A percentile compares a stretch with the other conserved stretches of the same genome.
phyloP scores from a whole-genome alignment of 495 filamentous ascomycete species.

The Xylaria nigripes region DNA sequence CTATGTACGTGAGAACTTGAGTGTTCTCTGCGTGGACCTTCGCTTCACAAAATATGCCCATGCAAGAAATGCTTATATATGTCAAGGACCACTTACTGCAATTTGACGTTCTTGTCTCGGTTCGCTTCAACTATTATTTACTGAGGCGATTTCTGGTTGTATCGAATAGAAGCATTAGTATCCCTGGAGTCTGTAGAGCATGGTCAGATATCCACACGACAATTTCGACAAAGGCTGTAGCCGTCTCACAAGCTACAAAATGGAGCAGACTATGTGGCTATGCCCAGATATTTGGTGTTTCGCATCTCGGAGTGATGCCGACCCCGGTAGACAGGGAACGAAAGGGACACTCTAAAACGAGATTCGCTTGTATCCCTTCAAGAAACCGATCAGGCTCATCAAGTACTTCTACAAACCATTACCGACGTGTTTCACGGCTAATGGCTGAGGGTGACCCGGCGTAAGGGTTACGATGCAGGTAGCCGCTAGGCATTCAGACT shows the following conservation, averaged over 20 bases:
- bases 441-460: conserved; percentile 3
- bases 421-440: conserved; percentile 2
- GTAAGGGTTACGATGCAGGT: conserved; percentile 6
- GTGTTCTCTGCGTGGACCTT: too few species aligned
- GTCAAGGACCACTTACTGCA: too few species aligned
- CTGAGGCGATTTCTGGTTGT: not conserved
- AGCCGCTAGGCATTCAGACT: conserved; percentile 6
- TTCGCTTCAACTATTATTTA: not conserved
- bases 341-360: too few species aligned
- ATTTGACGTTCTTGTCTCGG: not conserved
- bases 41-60: too few species aligned
- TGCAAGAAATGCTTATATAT: too few species aligned
- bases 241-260: not conserved
- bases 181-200: not conserved
- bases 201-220: not conserved
- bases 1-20: too few species aligned
- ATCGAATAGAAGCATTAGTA: not conserved
- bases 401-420: not conserved
- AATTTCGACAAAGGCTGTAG: not conserved
- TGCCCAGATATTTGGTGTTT: not conserved
- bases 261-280: not conserved
- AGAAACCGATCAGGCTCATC: too few species aligned
- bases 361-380: too few species aligned
- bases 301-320: not conserved
- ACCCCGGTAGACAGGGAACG: not conserved